Base-by-base conservation (phyloP, 1,284 basidiomycete species). In the Ganoderma boninense region DNA sequence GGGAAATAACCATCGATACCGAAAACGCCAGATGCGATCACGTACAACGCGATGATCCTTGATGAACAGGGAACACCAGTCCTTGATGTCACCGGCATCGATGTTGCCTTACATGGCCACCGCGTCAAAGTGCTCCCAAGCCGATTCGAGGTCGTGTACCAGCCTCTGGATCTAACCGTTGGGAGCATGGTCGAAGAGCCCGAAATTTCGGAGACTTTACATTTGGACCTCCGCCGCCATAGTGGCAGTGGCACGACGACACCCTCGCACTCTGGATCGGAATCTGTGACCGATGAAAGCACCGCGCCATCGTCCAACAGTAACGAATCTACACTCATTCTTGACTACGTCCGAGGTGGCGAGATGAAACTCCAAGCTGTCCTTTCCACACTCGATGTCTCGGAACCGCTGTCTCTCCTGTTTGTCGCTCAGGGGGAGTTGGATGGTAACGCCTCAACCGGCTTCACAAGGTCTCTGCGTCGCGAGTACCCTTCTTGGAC, bases 31-130 rank as follows among this genome's bases (percentile, higher is more conserved):
- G 73, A 72, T 20, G 62, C 62, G 8, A 62, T 74, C 46, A 44
- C 66, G 5, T 76, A 74, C 62, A 71, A 77, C 63, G 71, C 75
- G 38, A 65, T 40, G 7, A 66, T 79, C 44, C 61, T 69, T 20
- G 64, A 75, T 44, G 69, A 68, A 40, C 59, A 66, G 11, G 76
- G 77, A n/a, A 32, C 38, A 20, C 65, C 64, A 0, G 67, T 77
- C 4, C 73, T 70, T 65, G 70, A 67, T 7, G 52, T 76, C 44
- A 67, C 70, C 23, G 71, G 68, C 2, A 52, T 77, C n/a, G 72
- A 74, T 32, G 67, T 77, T 16, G 62, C 66, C 3, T 62, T 71
- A 11, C 75, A 76, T 65, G 74, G 71, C 29, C 43, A 69, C 49
- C 64, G 64, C n/a, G n/a, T 67, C 23, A 63, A 69, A 29, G 56